These are phyloP conservation scores for Polysphondylium violaceum DNA, from an alignment of 78 protist species.

Conservation along the genomic window DNA sequence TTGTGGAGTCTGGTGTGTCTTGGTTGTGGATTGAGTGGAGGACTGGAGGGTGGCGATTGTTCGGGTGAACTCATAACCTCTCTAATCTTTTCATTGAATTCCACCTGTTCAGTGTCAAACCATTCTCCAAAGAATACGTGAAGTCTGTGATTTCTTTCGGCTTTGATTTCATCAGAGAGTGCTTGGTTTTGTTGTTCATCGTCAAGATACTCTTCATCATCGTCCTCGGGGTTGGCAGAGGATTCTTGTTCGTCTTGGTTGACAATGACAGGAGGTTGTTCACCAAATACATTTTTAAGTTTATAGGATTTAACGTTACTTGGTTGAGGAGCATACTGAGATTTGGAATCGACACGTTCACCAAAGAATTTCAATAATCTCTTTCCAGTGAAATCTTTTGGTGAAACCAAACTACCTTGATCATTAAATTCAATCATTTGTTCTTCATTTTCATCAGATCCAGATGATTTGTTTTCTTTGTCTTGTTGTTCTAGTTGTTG, in stretches of 20 bases:
- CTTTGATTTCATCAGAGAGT: neutral
- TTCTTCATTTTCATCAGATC: neutral
- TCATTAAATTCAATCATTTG: constrained; percentile 9
- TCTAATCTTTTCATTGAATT: constrained; percentile 64
- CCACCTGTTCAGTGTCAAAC: constrained; percentile 65
- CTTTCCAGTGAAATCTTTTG: constrained; percentile 19
- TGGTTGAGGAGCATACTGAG: constrained; percentile 60
- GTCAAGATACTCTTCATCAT: neutral
- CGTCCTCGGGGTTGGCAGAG: too few relatives aligned
- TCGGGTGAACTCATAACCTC: neutral
- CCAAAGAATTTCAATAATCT: constrained; percentile 65
- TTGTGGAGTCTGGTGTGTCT: constrained; percentile 38
- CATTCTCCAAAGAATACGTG: constrained; percentile 73
- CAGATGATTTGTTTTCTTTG: too few relatives aligned
- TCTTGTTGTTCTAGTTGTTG: neutral
- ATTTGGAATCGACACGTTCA: constrained; percentile 23
- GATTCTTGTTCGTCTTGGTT: neutral
- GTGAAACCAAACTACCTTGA: neutral
- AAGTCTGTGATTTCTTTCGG: constrained; percentile 46
- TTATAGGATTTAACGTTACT: constrained; percentile 49
- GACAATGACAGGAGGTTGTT: neutral
- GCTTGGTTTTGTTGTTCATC: neutral
- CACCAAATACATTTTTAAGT: constrained; percentile 47
- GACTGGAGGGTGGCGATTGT: constrained; percentile 10
- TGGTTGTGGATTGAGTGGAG: constrained; percentile 15